Evolutionary conservation across 2,329 filamentous ascomycete genomes (phyloP).

Genomic region (Periconia sp.): DNA sequence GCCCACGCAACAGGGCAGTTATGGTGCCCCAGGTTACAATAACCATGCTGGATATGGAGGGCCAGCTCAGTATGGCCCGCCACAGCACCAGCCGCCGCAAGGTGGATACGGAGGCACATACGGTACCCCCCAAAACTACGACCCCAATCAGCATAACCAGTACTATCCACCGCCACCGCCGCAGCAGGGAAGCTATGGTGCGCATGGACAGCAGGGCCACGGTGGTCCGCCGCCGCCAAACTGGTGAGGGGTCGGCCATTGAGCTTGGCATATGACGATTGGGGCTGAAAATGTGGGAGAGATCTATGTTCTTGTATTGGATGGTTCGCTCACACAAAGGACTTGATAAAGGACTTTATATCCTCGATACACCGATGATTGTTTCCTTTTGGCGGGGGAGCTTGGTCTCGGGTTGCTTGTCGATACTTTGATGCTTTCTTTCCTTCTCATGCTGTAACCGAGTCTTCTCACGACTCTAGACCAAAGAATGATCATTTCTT

Average conservation of each 20-base stretch:
- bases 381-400: too few relatives aligned
- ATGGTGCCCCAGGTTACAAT: conserved; percentile 14
- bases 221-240: conserved; percentile 25
- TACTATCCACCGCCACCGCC: conserved; percentile 19
- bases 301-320: not conserved
- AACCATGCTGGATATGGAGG: conserved; percentile 41
- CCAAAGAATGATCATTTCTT: too few relatives aligned
- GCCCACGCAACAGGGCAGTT: conserved; percentile 7
- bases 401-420: too few relatives aligned
- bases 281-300: not conserved
- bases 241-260: too few relatives aligned
- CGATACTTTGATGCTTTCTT: too few relatives aligned
- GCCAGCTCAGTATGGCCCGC: conserved; percentile 18
- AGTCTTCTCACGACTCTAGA: too few relatives aligned
- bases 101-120: conserved; percentile 26
- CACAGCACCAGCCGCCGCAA: conserved; percentile 11
- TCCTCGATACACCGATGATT: too few relatives aligned
- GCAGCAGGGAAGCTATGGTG: conserved; percentile 12
- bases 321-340: too few relatives aligned
- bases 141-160: conserved; percentile 39
- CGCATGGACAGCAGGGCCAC: conserved; percentile 9
- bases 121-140: conserved; percentile 35
- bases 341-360: conserved; percentile 1
- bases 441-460: too few relatives aligned
- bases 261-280: not conserved